Evolutionary conservation across 768 basidiomycete genomes (phyloP).

Genomic region (Hericium rajendrae): DNA sequence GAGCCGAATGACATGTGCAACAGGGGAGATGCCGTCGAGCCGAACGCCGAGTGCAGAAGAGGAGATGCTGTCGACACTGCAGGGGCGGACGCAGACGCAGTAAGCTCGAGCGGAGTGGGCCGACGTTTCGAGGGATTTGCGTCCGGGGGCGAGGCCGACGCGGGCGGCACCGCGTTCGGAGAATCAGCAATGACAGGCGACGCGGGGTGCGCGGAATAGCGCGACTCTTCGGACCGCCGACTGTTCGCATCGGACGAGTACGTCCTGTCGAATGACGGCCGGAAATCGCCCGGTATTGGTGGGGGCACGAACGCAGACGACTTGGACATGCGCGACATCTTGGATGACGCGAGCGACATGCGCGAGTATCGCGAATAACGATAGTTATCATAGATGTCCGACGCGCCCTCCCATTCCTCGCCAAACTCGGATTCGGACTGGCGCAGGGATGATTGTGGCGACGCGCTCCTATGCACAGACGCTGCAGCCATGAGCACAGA

Average conservation of each 20-base stretch:
- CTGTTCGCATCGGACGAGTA: background rate
- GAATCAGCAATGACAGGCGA: background rate
- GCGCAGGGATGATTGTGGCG: background rate
- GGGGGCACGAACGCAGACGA: slow-evolving; percentile 24
- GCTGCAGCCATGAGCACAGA: background rate
- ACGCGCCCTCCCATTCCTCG: slow-evolving; percentile 56
- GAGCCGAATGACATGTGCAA: slow-evolving; percentile 34
- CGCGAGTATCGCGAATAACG: slow-evolving; percentile 55
- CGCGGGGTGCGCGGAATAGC: background rate
- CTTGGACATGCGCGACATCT: slow-evolving; percentile 31
- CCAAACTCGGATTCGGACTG: slow-evolving; percentile 16
- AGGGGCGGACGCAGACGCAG: background rate
- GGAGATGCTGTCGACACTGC: slow-evolving; percentile 15
- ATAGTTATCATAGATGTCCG: slow-evolving; percentile 76
- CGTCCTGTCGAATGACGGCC: slow-evolving; percentile 2
- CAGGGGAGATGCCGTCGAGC: slow-evolving; percentile 21
- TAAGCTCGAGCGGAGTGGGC: slow-evolving; percentile 23
- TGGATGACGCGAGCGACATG: slow-evolving; percentile 25
- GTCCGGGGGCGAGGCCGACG: background rate
- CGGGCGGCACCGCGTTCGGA: background rate
- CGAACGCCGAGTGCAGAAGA: slow-evolving; percentile 32
- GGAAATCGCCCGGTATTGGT: slow-evolving; percentile 20
- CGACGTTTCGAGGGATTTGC: slow-evolving; percentile 1
- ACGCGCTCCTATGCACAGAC: background rate
- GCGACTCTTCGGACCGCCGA: slow-evolving; percentile 6